A percentile compares a stretch with the other conserved stretches of the same genome.
phyloP scores from a whole-genome alignment of 345 rosid species.

The Salix brachista region DNA sequence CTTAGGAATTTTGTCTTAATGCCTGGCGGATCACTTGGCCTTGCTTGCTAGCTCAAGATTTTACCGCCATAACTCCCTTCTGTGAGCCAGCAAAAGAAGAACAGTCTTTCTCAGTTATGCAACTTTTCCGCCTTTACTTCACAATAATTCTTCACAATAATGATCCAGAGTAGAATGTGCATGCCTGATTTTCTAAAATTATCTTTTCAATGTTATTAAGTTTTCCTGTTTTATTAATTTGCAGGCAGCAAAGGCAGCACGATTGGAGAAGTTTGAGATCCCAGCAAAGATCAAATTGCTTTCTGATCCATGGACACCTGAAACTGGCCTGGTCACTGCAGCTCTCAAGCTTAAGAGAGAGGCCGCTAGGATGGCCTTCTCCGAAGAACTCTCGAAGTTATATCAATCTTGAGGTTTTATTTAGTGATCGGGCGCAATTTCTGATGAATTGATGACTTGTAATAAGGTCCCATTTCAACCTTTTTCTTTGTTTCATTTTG shows the following conservation, averaged over 20 bases:
- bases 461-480: background rate
- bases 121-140: background rate
- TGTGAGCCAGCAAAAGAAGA: background rate
- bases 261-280: conserved; percentile 85
- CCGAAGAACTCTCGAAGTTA: conserved; percentile 65
- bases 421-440: background rate
- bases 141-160: background rate
- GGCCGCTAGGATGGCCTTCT: conserved; percentile 60
- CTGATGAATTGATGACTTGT: background rate
- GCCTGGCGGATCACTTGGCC: background rate
- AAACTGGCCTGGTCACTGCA: conserved; percentile 86
- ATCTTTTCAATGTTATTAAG: background rate
- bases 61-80: background rate
- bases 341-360: conserved; percentile 96
- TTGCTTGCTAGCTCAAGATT: background rate
- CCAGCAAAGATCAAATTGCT: conserved; percentile 81
- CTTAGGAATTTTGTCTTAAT: background rate
- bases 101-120: background rate
- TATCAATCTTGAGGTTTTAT: conserved; percentile 36
- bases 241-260: conserved; percentile 70
- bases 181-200: background rate
- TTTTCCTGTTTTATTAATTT: background rate
- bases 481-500: background rate
- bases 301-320: conserved; percentile 89
- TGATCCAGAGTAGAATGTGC: background rate